Evolutionary conservation across 345 rosid species (phyloP).

Genomic region (Syzygium aqueum): DNA sequence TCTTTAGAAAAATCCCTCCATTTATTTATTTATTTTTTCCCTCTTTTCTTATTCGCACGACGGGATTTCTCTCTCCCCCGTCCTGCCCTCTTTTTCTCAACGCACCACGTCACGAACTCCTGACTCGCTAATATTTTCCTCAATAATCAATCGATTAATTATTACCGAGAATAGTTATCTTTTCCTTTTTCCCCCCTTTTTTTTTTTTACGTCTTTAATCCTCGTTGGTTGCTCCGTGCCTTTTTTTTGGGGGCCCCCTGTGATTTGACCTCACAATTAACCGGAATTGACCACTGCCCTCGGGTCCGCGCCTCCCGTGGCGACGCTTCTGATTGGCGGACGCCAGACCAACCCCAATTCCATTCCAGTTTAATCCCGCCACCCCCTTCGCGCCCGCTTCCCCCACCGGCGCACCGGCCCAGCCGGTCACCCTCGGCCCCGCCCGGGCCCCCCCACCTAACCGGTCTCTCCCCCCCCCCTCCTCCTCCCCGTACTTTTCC

Average conservation of each 20-base stretch:
- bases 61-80: background rate
- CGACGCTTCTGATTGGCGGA: constrained; percentile 29
- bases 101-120: background rate
- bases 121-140: background rate
- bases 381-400: constrained; percentile 11
- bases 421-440: constrained; percentile 13
- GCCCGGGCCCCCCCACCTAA: constrained; percentile 10
- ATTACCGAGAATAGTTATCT: background rate
- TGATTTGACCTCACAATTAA: constrained; percentile 44
- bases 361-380: constrained; percentile 21
- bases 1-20: background rate
- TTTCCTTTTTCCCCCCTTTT: background rate
- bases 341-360: constrained; percentile 15
- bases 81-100: background rate
- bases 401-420: constrained; percentile 20
- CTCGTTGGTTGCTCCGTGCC: constrained; percentile 13
- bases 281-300: constrained; percentile 25
- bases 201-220: background rate
- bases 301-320: constrained; percentile 36
- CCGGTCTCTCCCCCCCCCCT: background rate
- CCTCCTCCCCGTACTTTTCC: constrained; percentile 6
- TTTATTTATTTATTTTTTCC: no score
- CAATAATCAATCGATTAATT: background rate
- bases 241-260: background rate
- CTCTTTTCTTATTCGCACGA: background rate